A percentile compares a stretch with the other conserved stretches of the same genome.
These are phyloP conservation scores for Lachancea cidri DNA, from an alignment of 805 yeast genomes.

Conservation along the genomic window DNA sequence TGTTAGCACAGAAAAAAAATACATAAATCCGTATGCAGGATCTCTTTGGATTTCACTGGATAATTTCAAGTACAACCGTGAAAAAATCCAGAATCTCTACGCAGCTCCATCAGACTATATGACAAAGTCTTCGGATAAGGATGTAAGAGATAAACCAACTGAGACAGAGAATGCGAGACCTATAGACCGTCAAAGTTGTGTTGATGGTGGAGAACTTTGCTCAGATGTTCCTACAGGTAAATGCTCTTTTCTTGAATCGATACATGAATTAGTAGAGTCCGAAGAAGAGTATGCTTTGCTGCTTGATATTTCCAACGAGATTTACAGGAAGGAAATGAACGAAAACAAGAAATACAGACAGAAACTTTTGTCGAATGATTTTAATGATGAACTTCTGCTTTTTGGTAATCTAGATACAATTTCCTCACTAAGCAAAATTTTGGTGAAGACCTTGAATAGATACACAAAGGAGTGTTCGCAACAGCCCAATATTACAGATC, in stretches of 20 bases:
- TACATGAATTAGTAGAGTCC: constrained; percentile 26
- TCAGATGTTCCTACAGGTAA: background rate
- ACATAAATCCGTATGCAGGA: constrained; percentile 38
- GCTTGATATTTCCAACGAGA: constrained; percentile 27
- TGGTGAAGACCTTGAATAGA: constrained; percentile 18
- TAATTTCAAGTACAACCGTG: background rate
- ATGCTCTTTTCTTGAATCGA: background rate
- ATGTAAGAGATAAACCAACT: background rate
- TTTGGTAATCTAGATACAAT: constrained; percentile 43
- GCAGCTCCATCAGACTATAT: background rate
- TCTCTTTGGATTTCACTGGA: constrained; percentile 34
- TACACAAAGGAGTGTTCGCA: constrained; percentile 1
- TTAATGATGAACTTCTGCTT: constrained; percentile 35
- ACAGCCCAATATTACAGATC: background rate
- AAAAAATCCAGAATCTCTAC: background rate
- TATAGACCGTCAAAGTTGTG: too few relatives aligned
- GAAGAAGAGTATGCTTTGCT: constrained; percentile 34
- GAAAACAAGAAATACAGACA: constrained; percentile 28
- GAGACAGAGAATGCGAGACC: background rate
- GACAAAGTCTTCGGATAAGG: too few relatives aligned
- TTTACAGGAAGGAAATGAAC: constrained; percentile 32
- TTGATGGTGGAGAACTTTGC: background rate
- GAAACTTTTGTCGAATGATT: constrained; percentile 23
- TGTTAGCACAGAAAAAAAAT: background rate
- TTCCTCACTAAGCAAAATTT: constrained; percentile 33